Evolutionary conservation across 2,329 filamentous ascomycete species (phyloP), one percentile per base, ranked within the genome.

Genomic region (Podosphaera leucotricha): DNA sequence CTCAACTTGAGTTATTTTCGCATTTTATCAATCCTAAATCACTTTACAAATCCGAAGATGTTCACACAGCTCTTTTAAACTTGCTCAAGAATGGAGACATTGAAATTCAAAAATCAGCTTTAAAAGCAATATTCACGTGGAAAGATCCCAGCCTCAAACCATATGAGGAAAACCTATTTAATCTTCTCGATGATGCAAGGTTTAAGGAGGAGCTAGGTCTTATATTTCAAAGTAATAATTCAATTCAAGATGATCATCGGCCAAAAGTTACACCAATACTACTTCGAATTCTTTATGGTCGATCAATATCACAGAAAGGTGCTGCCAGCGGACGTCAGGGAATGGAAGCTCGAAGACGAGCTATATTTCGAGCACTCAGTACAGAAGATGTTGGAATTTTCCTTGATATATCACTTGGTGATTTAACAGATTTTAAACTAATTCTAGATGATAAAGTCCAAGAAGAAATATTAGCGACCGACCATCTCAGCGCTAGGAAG

Each of bases 171-270:
- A 83, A 86, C 52, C 62, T 98, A 20, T 70, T 84, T 48, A 86
- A 84, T 53, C 66, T 98, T 1, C 70, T 95, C 7, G 90, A 98
- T 51, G 90, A 95, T 49, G 77, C 81, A 20, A 73, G 82, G 41
- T 93, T 95, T 62, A 83, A 85, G 55, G 90, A 95, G 55, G 87
- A 95, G 57, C 69, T 98, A n/a, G 79, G 84, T 0, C 75, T 90
- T 3, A 80, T 98, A 50, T 70, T 98, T 44, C 79, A 84, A 55
- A 72, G 79, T 15, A 77, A 81, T 16, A 75, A 75, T 46, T 62
- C 77, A 44, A 79, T 94, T 50, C 75, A 77, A 51, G 64, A 75
- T 6, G 72, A 79, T 43, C 84, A 98, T 55, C 74, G 80, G 7
- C 55, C 64, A 2, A 71, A 75, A 39, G 61, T 94, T 30, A 82